Percentiles rank a stretch among this genome's conserved stretches.
Evolutionary conservation across 306 rosid species (phyloP).

Genomic region (Rosa chinensis): DNA sequence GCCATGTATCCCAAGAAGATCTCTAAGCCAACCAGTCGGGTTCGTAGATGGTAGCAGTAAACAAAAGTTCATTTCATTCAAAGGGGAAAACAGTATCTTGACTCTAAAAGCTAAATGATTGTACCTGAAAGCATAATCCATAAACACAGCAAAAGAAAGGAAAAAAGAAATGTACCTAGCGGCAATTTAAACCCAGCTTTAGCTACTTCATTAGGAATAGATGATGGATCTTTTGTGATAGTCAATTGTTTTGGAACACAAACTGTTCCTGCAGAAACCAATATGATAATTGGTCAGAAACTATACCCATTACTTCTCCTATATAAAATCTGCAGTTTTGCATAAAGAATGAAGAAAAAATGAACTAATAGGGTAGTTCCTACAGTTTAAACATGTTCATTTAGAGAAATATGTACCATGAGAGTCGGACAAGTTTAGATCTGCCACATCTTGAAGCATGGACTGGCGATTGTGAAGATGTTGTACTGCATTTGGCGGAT

Average conservation of each 20-base stretch:
- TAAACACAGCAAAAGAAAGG: not conserved
- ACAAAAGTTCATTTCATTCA: conserved; percentile 6
- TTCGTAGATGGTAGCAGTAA: not conserved
- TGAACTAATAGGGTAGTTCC: not conserved
- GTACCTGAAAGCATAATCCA: conserved; percentile 26
- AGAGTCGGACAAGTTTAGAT: conserved; percentile 65
- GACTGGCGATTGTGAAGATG: conserved; percentile 75
- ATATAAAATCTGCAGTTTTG: not conserved
- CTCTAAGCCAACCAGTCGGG: not conserved
- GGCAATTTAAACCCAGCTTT: conserved; percentile 77
- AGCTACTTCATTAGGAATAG: conserved; percentile 67
- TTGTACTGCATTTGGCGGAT: conserved; percentile 86
- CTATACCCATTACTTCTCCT: not conserved
- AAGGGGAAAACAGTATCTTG: conserved; percentile 2
- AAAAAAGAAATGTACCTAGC: conserved; percentile 49
- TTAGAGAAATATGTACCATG: conserved; percentile 46
- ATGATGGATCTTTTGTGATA: conserved; percentile 67
- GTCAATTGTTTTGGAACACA: conserved; percentile 80
- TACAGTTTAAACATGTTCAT: not conserved
- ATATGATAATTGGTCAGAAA: conserved; percentile 10
- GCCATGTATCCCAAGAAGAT: conserved; percentile 9
- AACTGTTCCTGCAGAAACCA: conserved; percentile 57
- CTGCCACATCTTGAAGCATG: conserved; percentile 93
- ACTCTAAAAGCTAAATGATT: conserved; percentile 4
- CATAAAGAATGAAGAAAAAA: not conserved